A percentile compares a stretch with the other conserved stretches of the same genome.
These are phyloP conservation scores for Dicorynia guianensis DNA, from an alignment of 306 rosid species.

Conservation along the genomic window DNA sequence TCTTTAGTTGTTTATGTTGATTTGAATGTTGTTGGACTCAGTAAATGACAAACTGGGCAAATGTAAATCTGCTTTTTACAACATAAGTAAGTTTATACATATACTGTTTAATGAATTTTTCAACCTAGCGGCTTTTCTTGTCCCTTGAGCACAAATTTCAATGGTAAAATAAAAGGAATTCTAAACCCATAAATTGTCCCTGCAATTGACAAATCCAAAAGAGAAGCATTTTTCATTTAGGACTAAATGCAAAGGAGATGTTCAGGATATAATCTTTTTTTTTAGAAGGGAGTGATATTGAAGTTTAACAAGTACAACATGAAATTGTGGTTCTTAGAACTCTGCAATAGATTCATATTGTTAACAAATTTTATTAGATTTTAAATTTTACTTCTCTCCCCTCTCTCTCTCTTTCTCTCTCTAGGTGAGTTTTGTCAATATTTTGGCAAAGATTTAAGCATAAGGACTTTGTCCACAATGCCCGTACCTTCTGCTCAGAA, in stretches of 20 bases:
- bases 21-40: no score
- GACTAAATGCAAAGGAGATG: not conserved
- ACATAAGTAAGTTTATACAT: not conserved
- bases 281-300: not conserved
- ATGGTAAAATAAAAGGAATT: not conserved
- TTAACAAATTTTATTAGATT: not conserved
- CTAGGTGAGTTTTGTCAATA: conserved; percentile 50
- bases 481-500: conserved; percentile 36
- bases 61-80: not conserved
- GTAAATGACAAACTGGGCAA: not conserved
- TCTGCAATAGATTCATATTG: conserved; percentile 1
- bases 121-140: no score
- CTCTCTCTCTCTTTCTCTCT: not conserved
- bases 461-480: conserved; percentile 28
- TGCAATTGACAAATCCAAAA: not conserved
- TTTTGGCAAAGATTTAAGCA: conserved; percentile 34
- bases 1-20: no score
- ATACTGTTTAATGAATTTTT: no score
- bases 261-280: not conserved
- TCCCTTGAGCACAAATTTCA: no score
- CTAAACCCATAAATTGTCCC: not conserved
- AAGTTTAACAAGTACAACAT: conserved; percentile 1
- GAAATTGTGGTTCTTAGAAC: not conserved
- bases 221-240: not conserved
- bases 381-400: not conserved